Evolutionary conservation across 148 eudicot genomes (phyloP).

Genomic region (Polygonum aviculare): DNA sequence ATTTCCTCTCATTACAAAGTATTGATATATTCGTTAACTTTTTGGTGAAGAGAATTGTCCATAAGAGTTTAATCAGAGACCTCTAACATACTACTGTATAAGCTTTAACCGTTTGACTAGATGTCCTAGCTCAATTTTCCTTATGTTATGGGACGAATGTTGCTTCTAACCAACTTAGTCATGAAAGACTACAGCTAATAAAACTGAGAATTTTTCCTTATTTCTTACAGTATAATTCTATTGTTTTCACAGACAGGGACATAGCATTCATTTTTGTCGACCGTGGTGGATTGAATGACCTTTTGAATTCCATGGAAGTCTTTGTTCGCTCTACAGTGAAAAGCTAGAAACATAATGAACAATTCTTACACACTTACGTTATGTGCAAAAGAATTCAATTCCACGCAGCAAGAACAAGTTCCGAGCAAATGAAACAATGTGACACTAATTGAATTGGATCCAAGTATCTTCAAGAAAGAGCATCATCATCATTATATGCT

Average conservation of each 20-base stretch:
- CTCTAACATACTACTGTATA: too few species aligned
- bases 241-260: too few species aligned
- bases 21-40: too few species aligned
- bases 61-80: too few species aligned
- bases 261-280: not conserved
- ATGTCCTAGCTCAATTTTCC: constrained; percentile 28
- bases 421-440: not conserved
- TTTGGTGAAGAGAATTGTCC: too few species aligned
- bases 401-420: not conserved
- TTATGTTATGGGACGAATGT: constrained; percentile 74
- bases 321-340: not conserved
- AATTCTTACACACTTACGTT: not conserved
- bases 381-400: not conserved
- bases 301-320: not conserved
- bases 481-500: not conserved
- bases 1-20: too few species aligned
- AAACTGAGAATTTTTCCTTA: not conserved
- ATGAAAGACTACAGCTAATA: not conserved
- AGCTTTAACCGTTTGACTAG: too few species aligned
- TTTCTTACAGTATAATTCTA: not conserved
- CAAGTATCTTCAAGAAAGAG: not conserved
- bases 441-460: not conserved
- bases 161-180: constrained; percentile 29
- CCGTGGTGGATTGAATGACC: not conserved
- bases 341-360: not conserved